These are phyloP conservation scores for Solanum commersonii DNA, from an alignment of 257 asterid species.

Conservation along the genomic window DNA sequence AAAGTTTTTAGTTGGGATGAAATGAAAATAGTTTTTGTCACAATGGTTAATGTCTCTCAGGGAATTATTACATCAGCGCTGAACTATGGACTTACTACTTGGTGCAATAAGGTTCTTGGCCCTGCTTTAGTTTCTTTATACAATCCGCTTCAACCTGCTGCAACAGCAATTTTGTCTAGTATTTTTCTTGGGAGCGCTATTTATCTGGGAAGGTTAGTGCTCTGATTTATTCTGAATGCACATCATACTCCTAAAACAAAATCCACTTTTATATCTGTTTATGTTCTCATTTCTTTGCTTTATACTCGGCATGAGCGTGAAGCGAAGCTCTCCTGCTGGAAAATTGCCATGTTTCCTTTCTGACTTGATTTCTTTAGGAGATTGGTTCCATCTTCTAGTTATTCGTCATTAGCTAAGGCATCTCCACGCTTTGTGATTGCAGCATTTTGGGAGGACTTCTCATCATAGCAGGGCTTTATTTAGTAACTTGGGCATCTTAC, in stretches of 20 bases:
- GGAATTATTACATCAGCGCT: constrained; percentile 86
- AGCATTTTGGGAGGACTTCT: constrained; percentile 85
- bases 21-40: background rate
- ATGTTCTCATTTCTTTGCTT: background rate
- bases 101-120: constrained; percentile 86
- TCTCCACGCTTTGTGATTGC: constrained; percentile 4
- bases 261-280: background rate
- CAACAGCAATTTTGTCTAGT: constrained; percentile 71
- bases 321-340: background rate
- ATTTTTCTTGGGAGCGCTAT: constrained; percentile 91
- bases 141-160: constrained; percentile 89
- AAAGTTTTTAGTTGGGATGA: too few relatives aligned
- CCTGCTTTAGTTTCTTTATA: constrained; percentile 90
- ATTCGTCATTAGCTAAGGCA: background rate
- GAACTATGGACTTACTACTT: constrained; percentile 74
- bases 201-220: constrained; percentile 77
- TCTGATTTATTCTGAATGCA: background rate
- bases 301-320: background rate
- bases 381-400: background rate
- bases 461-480: constrained; percentile 77
- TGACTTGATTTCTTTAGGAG: background rate
- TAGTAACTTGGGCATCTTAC: constrained; percentile 91
- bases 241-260: background rate
- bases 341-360: background rate
- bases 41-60: constrained; percentile 17